These are phyloP conservation scores for Mycocentrospora acerina DNA, from an alignment of 2,329 filamentous ascomycete genomes.

Conservation along the genomic window DNA sequence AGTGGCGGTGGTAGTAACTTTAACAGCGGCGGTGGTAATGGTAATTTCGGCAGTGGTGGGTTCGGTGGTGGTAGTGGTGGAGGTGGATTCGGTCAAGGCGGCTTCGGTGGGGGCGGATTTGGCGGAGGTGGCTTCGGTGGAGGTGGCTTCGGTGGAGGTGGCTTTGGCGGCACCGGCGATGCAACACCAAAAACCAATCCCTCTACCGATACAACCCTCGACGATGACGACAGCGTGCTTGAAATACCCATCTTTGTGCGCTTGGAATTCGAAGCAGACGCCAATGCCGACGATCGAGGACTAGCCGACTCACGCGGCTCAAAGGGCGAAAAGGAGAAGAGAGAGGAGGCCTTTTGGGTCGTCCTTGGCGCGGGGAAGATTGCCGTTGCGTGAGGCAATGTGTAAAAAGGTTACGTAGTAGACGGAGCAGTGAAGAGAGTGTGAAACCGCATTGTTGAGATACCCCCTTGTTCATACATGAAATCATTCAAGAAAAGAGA, in stretches of 20 bases:
- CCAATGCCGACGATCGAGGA: constrained; percentile 54
- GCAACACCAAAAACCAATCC: constrained; percentile 16
- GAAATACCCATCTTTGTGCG: constrained; percentile 95
- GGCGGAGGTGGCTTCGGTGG: no score
- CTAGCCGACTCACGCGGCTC: constrained; percentile 44
- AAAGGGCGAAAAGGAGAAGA: constrained; percentile 69
- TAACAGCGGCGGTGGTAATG: no score
- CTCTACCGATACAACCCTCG: no score
- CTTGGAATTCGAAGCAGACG: constrained; percentile 83
- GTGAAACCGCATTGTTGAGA: no score
- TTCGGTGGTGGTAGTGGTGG: no score
- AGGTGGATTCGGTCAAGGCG: constrained; percentile 3
- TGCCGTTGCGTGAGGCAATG: constrained; percentile 36
- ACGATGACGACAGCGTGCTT: constrained; percentile 64
- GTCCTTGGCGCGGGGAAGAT: constrained; percentile 87
- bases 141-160: no score
- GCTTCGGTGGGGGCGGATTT: constrained; percentile 11
- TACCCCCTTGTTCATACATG: no score
- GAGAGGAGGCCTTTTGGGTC: constrained; percentile 94
- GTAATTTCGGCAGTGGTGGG: no score
- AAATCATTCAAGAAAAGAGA: no score
- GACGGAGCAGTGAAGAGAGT: no score
- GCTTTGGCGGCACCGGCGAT: constrained; percentile 17
- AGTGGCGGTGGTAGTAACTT: no score
- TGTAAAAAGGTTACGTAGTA: no score